These are phyloP conservation scores for Pterocarpus santalinus DNA, from an alignment of 306 rosid species.

Conservation along the genomic window DNA sequence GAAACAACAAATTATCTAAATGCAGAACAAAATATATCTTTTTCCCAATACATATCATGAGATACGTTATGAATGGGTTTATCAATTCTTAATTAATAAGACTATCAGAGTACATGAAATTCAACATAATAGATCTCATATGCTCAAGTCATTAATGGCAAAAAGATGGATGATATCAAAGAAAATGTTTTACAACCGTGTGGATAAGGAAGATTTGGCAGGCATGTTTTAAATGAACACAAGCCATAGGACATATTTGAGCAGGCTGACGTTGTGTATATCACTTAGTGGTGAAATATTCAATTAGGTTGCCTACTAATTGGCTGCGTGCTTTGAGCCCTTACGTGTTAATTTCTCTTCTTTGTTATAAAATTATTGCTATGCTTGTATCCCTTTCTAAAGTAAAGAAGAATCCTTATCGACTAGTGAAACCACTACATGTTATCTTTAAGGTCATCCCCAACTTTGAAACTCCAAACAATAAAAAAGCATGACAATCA, in stretches of 20 bases:
- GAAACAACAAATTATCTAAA: constrained; percentile 20
- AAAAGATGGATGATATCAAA: not conserved
- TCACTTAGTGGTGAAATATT: not conserved
- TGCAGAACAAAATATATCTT: not conserved
- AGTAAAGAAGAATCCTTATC: not conserved
- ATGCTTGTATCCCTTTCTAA: not conserved
- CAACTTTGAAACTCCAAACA: not conserved
- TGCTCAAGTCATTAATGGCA: constrained; percentile 1
- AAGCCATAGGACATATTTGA: constrained; percentile 1
- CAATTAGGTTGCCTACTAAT: not conserved
- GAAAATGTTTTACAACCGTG: not conserved
- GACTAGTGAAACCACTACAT: not conserved
- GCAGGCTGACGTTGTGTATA: not conserved
- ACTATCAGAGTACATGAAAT: not conserved
- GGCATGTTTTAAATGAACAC: not conserved
- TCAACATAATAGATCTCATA: not conserved
- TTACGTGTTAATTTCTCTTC: not conserved
- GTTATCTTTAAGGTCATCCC: not conserved
- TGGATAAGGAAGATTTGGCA: not conserved
- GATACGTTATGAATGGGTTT: not conserved
- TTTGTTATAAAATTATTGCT: not conserved
- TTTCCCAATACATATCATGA: not conserved
- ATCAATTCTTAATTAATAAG: constrained; percentile 6
- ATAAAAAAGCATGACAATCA: not conserved
- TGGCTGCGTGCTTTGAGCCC: not conserved